Conservation (phyloP, 495 filamentous ascomycete genomes). For the Aspergillus sclerotiicarbonarius region DNA sequence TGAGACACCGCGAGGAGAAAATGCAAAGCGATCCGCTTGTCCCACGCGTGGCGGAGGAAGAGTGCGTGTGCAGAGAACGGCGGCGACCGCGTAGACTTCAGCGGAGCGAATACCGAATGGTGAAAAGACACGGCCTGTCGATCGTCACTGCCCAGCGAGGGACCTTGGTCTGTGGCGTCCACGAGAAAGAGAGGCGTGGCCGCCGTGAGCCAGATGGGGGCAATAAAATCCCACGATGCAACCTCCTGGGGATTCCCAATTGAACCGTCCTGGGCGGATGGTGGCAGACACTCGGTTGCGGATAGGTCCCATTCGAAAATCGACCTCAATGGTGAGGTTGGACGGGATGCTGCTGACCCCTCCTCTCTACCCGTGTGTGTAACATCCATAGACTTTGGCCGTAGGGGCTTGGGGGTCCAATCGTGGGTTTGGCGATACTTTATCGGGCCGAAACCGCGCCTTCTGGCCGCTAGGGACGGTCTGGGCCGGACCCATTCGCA, state of each 20-base stretch:
- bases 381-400: neutral
- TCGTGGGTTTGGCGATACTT: constrained; percentile 8
- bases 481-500: constrained; percentile 15
- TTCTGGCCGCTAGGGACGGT: constrained; percentile 9
- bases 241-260: neutral
- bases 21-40: constrained; percentile 15
- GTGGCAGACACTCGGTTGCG: neutral
- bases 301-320: neutral
- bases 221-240: neutral
- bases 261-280: too few species aligned
- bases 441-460: constrained; percentile 17
- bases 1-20: constrained; percentile 20
- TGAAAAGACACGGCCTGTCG: constrained; percentile 13
- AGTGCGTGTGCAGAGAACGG: constrained; percentile 15
- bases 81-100: constrained; percentile 14
- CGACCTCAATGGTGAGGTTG: too few species aligned
- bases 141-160: constrained; percentile 8
- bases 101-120: constrained; percentile 12
- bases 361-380: neutral
- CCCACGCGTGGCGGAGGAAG: constrained; percentile 12
- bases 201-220: neutral
- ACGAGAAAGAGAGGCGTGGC: neutral
- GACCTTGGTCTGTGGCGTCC: neutral
- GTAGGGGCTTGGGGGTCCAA: constrained; percentile 14
- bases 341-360: neutral